Evolutionary conservation across 129 eudicot species (phyloP), one percentile per base, ranked within the genome.

Genomic region (Lonicera japonica): DNA sequence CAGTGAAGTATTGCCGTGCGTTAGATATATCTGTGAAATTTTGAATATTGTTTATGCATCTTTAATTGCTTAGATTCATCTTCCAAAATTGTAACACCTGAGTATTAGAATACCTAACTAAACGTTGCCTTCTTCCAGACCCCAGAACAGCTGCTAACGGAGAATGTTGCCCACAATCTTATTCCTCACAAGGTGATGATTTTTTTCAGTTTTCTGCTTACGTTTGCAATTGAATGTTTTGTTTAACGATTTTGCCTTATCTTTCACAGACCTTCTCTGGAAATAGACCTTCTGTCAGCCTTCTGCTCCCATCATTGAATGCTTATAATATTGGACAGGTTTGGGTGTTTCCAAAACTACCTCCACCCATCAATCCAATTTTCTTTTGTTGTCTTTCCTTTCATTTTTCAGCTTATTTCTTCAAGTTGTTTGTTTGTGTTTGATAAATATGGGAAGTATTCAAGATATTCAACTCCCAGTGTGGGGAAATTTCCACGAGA

Each of bases 271-370:
- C 99, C 43, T 92, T 92, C 74, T 71, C 91, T 25, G 99, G 99
- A 70, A 92, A 92, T 70, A 86, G 99, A 72, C 99, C 99, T 34
- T 92, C 99, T 54, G 63, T 92, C 75, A 88, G 99, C 79, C 74
- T 92, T 61, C 81, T 92, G 41, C 99, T 92, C 72, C 99, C 99
- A 64, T 77, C 95, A 24, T 65, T 92, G 75, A 78, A 79, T 80
- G 99, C 99, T 66, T 92, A 92, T 74, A 85, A 79, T 72, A 70
- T 85, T 67, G 99, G 99, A 67, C 99, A 92, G 98, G 99, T 91
- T 70, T 57, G 82, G 46, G 12, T 55, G 52, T 58, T 54, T 41
- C 56, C 19, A 43, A 6, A 29, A 29, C 36, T 29, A 29, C 36
- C 36, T 6, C 36, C 36, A 29, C 36, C 36, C 36, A n/a, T 29